Evolutionary conservation across 768 basidiomycete genomes (phyloP).

Genomic region (Pholiota molesta): DNA sequence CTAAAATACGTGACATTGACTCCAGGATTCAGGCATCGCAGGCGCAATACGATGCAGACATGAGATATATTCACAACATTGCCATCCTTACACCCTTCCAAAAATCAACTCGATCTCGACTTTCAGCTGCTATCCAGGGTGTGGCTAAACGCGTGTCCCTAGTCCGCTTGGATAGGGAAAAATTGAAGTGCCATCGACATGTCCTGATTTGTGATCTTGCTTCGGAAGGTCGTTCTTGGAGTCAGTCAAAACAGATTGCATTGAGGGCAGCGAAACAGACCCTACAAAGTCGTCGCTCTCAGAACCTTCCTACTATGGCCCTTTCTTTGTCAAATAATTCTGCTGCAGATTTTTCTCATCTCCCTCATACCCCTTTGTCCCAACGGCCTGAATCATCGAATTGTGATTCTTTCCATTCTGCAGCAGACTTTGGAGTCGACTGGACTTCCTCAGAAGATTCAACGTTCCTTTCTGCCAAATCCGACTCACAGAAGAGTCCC

Average conservation of each 20-base stretch:
- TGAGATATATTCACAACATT: constrained; percentile 80
- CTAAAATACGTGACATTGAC: constrained; percentile 70
- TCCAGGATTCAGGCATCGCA: constrained; percentile 54
- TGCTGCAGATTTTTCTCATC: constrained; percentile 8
- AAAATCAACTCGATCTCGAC: constrained; percentile 76
- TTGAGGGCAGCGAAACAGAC: constrained; percentile 72
- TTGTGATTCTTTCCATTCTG: constrained; percentile 70
- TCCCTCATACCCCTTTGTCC: constrained; percentile 28
- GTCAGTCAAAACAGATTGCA: constrained; percentile 67
- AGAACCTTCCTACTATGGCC: constrained; percentile 40
- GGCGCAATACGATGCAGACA: constrained; percentile 62
- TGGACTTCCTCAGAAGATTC: constrained; percentile 49
- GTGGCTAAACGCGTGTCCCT: constrained; percentile 67
- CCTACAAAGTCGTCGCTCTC: constrained; percentile 47
- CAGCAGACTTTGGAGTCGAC: constrained; percentile 56
- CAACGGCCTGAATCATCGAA: constrained; percentile 49
- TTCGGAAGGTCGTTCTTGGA: constrained; percentile 69
- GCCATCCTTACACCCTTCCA: constrained; percentile 89
- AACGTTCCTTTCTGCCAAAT: constrained; percentile 32
- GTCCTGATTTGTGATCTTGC: constrained; percentile 77
- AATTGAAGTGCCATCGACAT: constrained; percentile 73
- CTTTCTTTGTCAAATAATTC: constrained; percentile 33
- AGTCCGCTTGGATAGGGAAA: constrained; percentile 73
- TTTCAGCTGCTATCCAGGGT: constrained; percentile 61
- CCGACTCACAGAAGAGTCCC: constrained; percentile 33